phyloP scores from a whole-genome alignment of 495 filamentous ascomycete species.

The Lindgomyces ingoldianus region DNA sequence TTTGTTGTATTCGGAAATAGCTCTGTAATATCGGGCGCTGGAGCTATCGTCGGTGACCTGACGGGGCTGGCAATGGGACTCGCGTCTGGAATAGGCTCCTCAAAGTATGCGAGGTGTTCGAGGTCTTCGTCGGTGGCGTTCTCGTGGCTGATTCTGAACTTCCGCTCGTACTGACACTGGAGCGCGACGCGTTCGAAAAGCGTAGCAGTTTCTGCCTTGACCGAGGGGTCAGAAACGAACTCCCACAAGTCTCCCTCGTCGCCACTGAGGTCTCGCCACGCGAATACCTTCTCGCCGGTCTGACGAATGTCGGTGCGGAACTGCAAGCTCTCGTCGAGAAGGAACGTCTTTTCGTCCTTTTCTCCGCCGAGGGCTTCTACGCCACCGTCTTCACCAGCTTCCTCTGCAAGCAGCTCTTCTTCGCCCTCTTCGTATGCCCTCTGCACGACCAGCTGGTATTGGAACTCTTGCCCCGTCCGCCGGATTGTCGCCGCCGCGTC shows the following conservation, averaged over 20 bases:
- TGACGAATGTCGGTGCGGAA: slow-evolving; percentile 81
- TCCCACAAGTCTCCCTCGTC: slow-evolving; percentile 93
- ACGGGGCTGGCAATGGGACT: slow-evolving; percentile 71
- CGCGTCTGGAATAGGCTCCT: slow-evolving; percentile 77
- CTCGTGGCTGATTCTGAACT: slow-evolving; percentile 75
- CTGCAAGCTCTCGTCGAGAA: slow-evolving; percentile 87
- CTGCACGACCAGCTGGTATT: slow-evolving; percentile 96
- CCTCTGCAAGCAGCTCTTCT: slow-evolving; percentile 80
- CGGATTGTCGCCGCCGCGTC: slow-evolving; percentile 91
- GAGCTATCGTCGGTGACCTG: slow-evolving; percentile 43
- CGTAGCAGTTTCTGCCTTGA: slow-evolving; percentile 67
- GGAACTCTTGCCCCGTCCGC: slow-evolving; percentile 87
- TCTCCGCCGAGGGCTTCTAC: slow-evolving; percentile 65
- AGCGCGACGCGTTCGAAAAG: slow-evolving; percentile 81
- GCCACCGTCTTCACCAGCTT: slow-evolving; percentile 74
- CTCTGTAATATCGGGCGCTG: slow-evolving; percentile 23
- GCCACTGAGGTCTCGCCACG: slow-evolving; percentile 92
- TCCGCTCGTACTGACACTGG: slow-evolving; percentile 97
- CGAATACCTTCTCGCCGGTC: slow-evolving; percentile 76
- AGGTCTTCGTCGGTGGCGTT: slow-evolving; percentile 82
- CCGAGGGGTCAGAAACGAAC: slow-evolving; percentile 83
- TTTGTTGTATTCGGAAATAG: slow-evolving; percentile 38
- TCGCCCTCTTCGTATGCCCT: slow-evolving; percentile 97
- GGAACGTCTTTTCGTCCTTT: slow-evolving; percentile 94
- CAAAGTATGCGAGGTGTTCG: slow-evolving; percentile 76